phyloP scores from a whole-genome alignment of 2,329 filamentous ascomycete genomes.

The Claviceps pazoutovae region DNA sequence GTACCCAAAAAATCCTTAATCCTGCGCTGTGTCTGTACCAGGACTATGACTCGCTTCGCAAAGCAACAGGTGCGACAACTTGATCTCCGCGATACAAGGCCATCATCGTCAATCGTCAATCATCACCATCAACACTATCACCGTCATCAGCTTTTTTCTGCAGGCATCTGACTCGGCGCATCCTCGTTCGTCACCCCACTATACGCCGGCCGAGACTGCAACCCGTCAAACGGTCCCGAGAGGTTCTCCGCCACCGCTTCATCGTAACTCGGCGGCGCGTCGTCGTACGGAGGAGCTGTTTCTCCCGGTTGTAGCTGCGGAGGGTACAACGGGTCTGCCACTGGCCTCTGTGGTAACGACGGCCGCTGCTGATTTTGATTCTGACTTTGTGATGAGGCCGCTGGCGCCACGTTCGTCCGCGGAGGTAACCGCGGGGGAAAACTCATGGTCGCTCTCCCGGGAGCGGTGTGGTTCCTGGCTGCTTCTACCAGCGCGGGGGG shows the following conservation, averaged over 20 bases:
- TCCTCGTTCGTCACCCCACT: conserved; percentile 50
- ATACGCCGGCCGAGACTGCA: conserved; percentile 49
- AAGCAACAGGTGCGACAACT: not conserved
- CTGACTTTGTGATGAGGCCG: conserved; percentile 10
- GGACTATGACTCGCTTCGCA: not conserved
- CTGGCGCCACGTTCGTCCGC: conserved; percentile 15
- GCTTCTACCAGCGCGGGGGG: conserved; percentile 62
- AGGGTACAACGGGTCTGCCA: conserved; percentile 40
- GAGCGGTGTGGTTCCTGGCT: conserved; percentile 18
- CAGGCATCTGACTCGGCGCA: conserved; percentile 35
- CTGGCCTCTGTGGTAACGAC: conserved; percentile 14
- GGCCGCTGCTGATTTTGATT: conserved; percentile 5
- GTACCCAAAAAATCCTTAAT: too few species aligned
- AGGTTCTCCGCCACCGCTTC: conserved; percentile 75
- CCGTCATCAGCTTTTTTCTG: conserved; percentile 22
- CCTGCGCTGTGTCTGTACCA: too few species aligned
- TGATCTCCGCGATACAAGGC: too few species aligned
- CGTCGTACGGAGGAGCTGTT: conserved; percentile 39
- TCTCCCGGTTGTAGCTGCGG: conserved; percentile 37
- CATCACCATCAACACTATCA: not conserved
- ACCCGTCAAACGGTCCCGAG: conserved; percentile 51
- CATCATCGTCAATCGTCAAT: not conserved
- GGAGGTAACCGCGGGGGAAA: conserved; percentile 23
- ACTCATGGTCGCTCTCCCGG: conserved; percentile 23
- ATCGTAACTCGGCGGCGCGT: conserved; percentile 90